Evolutionary conservation across 805 yeast species (phyloP).

Genomic region (Nakazawaea molendinolei): DNA sequence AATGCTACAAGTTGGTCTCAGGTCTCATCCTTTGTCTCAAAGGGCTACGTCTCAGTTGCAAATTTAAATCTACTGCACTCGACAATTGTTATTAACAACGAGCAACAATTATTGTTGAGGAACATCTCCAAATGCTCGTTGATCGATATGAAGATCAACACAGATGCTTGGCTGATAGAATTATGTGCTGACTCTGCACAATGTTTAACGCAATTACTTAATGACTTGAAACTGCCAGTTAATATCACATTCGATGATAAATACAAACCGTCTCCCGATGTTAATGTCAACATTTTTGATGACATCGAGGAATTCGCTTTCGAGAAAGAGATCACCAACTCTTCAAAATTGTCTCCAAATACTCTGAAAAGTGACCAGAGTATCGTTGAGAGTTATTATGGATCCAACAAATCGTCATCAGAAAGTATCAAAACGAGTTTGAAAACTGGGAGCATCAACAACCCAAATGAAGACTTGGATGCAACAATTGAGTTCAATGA

Average conservation of each 20-base stretch:
- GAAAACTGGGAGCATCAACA: too few species aligned
- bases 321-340: constrained; percentile 3
- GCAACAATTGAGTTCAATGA: constrained; percentile 9
- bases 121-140: constrained; percentile 24
- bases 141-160: constrained; percentile 38
- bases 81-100: constrained; percentile 20
- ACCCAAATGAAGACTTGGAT: too few species aligned
- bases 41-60: constrained; percentile 53
- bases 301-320: constrained; percentile 33
- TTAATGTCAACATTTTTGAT: constrained; percentile 33
- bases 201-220: constrained; percentile 57
- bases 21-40: constrained; percentile 29
- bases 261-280: constrained; percentile 34
- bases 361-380: constrained; percentile 7
- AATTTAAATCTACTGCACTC: constrained; percentile 31
- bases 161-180: constrained; percentile 43
- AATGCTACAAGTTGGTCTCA: constrained; percentile 32
- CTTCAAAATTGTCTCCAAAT: not conserved
- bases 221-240: constrained; percentile 68
- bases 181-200: constrained; percentile 84
- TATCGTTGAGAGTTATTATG: constrained; percentile 13
- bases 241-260: constrained; percentile 53
- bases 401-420: not conserved
- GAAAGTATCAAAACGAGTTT: too few species aligned
- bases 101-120: constrained; percentile 20